Base-by-base conservation (phyloP, 73 alveolate species). In the Paramecium sonneborni region DNA sequence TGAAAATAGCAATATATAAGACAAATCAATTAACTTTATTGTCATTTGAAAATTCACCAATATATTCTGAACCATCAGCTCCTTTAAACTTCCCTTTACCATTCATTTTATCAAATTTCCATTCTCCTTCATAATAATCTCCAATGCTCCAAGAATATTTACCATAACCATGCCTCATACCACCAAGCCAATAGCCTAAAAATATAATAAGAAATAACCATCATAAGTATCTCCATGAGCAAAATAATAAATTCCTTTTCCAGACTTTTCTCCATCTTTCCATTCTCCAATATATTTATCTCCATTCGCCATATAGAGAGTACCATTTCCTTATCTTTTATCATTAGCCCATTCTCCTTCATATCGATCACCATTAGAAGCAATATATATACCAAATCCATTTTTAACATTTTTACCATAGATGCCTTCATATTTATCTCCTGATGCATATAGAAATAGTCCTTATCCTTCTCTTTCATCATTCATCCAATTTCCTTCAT, bases 121-220 rank as follows among this genome's bases (percentile, higher is more conserved):
- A 95, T 87, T 95, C 96, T 26, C 97, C 97, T 15, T 93, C 97
- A 93, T 93, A 95, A 57, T 82, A 56, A 69, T 93, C 93, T 84
- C 94, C 94, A 90, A 92, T 91, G 43, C 82, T 48, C 85, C 70
- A 79, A 15, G 79, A 86, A 85, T 93, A 89, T 15, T 86, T 79
- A 32, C 97, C 97, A 68, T 67, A 70, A 69, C 97, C 97, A 92
- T 94, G 96, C 52, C 93, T 94, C 37, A 94, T 41, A 21, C 97
- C 97, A 46, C 93, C 92, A 18, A 86, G 44, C 89, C 90, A 88
- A 57, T 93, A 92, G 14, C 96, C 86, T 72, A 72, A 1, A 28
- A 5, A 1, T 34, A 3, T n/a, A 18, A 52, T 37, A 2, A 7
- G 0, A 12, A 72, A 34, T 20, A 32, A 72, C 97, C 94, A 41